Evolutionary conservation across 805 yeast genomes (phyloP).

Genomic region (Suhomyces xylopsoci): DNA sequence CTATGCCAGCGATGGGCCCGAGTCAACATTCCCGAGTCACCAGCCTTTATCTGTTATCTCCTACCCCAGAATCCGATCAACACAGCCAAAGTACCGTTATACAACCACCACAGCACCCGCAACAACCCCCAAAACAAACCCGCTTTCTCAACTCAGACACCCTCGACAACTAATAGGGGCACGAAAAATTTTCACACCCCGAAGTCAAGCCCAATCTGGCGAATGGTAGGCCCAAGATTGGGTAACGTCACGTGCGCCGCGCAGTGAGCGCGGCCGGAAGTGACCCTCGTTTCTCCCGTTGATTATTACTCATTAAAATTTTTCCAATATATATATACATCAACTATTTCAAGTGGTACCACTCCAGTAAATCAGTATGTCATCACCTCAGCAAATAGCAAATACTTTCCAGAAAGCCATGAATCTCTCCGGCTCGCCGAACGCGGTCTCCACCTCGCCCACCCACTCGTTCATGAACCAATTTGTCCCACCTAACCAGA

Average conservation of each 20-base stretch:
- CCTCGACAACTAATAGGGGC: not conserved
- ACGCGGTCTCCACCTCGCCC: slow-evolving; percentile 81
- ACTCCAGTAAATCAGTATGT: slow-evolving; percentile 41
- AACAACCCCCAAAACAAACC: not conserved
- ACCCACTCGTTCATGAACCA: slow-evolving; percentile 69
- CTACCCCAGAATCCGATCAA: not conserved
- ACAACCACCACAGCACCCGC: not conserved
- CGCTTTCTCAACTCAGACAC: not conserved
- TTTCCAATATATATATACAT: slow-evolving; percentile 2
- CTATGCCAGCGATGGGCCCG: not conserved
- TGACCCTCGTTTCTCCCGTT: not conserved
- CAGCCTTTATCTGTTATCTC: slow-evolving; percentile 1
- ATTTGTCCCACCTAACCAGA: slow-evolving; percentile 43
- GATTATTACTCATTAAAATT: slow-evolving; percentile 9
- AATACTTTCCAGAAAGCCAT: slow-evolving; percentile 55
- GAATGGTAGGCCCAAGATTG: not conserved
- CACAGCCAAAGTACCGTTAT: not conserved
- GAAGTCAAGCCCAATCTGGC: not conserved
- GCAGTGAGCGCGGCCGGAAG: not conserved
- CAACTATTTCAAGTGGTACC: not conserved
- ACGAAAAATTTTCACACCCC: slow-evolving; percentile 2
- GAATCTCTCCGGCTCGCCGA: slow-evolving; percentile 49
- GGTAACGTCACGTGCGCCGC: slow-evolving; percentile 2
- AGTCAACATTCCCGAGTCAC: slow-evolving; percentile 3
- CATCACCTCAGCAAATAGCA: slow-evolving; percentile 67